These are phyloP conservation scores for Pythium aquatile DNA, from an alignment of 352 stramenopile species.

Conservation along the genomic window DNA sequence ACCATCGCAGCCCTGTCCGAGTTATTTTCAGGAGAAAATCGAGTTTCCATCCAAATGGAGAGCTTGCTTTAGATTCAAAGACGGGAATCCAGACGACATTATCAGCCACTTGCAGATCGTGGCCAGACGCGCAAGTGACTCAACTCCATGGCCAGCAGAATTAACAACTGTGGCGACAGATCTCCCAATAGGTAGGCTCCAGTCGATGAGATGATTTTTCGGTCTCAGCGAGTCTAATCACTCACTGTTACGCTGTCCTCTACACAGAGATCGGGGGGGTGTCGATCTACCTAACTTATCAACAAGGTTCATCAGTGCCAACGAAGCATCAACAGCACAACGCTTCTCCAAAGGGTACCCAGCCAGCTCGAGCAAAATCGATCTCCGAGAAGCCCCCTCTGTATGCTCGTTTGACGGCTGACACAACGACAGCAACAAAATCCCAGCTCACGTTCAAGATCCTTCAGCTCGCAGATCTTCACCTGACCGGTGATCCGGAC, in stretches of 20 bases:
- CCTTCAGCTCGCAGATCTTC: constrained; percentile 54
- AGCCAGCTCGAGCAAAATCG: background rate
- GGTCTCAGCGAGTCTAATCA: too few relatives aligned
- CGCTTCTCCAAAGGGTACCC: too few relatives aligned
- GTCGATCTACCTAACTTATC: background rate
- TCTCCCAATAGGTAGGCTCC: background rate
- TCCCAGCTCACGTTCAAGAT: constrained; percentile 47
- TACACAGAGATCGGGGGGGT: too few relatives aligned
- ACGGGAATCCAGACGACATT: background rate
- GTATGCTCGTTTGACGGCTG: background rate
- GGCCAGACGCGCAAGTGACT: background rate
- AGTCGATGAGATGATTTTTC: too few relatives aligned
- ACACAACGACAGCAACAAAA: background rate
- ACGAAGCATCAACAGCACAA: too few relatives aligned
- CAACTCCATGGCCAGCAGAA: background rate
- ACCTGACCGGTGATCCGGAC: constrained; percentile 49
- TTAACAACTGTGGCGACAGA: background rate
- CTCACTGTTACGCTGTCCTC: too few relatives aligned
- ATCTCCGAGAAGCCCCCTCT: constrained; percentile 6
- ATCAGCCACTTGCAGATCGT: background rate
- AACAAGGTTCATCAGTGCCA: too few relatives aligned
- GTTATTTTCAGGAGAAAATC: background rate
- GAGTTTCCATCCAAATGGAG: background rate
- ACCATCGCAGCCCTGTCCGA: background rate
- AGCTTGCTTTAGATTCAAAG: constrained; percentile 7